These are phyloP conservation scores for Bipolaris sorokiniana DNA, from an alignment of 2,329 filamentous ascomycete genomes.

Conservation along the genomic window DNA sequence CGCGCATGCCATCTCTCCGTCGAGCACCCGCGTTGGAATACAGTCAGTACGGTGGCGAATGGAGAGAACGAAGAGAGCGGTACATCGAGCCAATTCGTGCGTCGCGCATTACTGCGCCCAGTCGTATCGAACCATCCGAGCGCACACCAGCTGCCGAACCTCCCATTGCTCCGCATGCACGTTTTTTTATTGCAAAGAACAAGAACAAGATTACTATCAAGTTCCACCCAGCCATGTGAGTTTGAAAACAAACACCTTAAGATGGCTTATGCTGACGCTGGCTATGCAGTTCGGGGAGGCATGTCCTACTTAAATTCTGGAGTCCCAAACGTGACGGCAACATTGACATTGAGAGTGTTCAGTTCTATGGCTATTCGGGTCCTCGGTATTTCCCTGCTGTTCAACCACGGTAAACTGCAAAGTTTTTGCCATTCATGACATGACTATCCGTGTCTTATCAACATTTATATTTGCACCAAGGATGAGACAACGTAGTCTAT, in stretches of 20 bases:
- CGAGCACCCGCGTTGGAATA: conserved; percentile 33
- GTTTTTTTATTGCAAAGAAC: conserved; percentile 81
- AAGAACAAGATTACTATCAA: conserved; percentile 86
- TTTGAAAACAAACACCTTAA: conserved; percentile 10
- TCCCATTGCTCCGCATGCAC: conserved; percentile 74
- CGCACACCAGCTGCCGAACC: conserved; percentile 23
- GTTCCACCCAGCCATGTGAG: conserved; percentile 77
- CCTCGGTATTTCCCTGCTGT: conserved; percentile 80
- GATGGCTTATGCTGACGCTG: conserved; percentile 3
- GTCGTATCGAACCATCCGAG: conserved; percentile 42
- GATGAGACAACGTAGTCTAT: not conserved
- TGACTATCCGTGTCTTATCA: not conserved
- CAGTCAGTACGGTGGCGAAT: conserved; percentile 29
- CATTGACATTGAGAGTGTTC: conserved; percentile 88
- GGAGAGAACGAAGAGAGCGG: conserved; percentile 37
- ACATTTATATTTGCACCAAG: not conserved
- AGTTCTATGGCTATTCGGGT: conserved; percentile 83
- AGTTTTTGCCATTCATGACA: not conserved
- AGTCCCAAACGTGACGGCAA: conserved; percentile 75
- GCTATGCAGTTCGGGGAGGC: conserved; percentile 68
- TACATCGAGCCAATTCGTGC: conserved; percentile 39
- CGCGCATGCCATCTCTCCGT: conserved; percentile 31
- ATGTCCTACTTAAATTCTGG: conserved; percentile 90
- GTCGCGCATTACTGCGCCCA: conserved; percentile 39
- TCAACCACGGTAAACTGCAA: conserved; percentile 48